A percentile compares a stretch with the other conserved stretches of the same genome.
These are phyloP conservation scores for Colletotrichum filicis DNA, from an alignment of 2,329 filamentous ascomycete genomes.

Conservation along the genomic window DNA sequence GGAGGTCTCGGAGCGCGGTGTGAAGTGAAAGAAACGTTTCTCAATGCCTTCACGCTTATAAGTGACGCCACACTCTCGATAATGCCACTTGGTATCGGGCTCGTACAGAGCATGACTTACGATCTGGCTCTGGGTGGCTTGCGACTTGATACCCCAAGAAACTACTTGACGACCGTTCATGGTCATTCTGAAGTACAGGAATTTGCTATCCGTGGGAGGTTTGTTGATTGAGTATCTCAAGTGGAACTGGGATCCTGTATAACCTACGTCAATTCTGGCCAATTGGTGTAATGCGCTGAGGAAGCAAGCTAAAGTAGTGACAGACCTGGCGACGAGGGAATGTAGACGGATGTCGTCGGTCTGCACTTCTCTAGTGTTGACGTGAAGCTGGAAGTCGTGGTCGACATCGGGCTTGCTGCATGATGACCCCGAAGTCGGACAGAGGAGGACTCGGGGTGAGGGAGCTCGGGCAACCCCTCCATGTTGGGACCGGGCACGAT, in stretches of 20 bases:
- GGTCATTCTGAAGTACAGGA: constrained; percentile 65
- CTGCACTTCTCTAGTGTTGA: constrained; percentile 46
- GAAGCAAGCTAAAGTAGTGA: not conserved
- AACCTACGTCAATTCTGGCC: constrained; percentile 17
- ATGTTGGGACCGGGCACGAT: constrained; percentile 50
- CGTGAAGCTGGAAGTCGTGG: constrained; percentile 23
- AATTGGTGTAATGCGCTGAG: not conserved
- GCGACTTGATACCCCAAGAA: constrained; percentile 62
- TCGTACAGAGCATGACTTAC: constrained; percentile 61
- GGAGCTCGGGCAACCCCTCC: constrained; percentile 61
- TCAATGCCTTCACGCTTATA: constrained; percentile 55
- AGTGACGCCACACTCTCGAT: constrained; percentile 47
- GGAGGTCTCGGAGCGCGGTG: constrained; percentile 48
- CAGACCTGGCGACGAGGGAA: constrained; percentile 64
- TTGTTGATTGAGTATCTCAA: constrained; percentile 58
- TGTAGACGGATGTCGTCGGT: constrained; percentile 64
- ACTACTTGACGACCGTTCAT: constrained; percentile 65
- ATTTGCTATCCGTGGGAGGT: constrained; percentile 46
- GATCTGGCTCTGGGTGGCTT: constrained; percentile 46
- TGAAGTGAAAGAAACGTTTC: constrained; percentile 62
- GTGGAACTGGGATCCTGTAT: constrained; percentile 62
- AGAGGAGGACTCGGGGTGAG: constrained; percentile 63
- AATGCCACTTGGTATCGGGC: constrained; percentile 55
- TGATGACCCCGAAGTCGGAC: constrained; percentile 45
- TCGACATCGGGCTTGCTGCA: not conserved